These are phyloP conservation scores for Pulicaria dysenterica DNA, from an alignment of 129 eudicot genomes.

Conservation along the genomic window DNA sequence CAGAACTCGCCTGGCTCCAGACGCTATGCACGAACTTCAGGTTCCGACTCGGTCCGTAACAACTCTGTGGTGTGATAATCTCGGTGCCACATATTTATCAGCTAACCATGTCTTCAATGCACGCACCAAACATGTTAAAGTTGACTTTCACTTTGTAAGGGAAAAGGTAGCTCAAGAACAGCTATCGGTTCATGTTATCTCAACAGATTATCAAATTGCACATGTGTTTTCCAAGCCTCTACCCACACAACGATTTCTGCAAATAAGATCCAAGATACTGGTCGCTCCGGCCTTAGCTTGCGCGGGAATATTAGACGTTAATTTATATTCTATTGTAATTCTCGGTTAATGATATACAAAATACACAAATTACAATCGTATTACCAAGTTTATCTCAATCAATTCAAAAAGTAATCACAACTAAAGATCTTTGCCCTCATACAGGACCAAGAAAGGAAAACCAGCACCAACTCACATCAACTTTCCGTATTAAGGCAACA, in stretches of 20 bases:
- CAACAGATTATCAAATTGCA: no score
- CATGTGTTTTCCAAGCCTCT: no score
- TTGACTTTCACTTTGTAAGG: neutral
- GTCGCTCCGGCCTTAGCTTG: no score
- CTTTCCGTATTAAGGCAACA: neutral
- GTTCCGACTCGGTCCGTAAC: neutral
- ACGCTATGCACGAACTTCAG: neutral
- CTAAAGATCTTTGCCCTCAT: neutral
- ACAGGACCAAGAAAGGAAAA: constrained; percentile 16
- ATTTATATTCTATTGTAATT: no score
- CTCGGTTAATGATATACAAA: no score
- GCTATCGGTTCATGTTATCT: neutral
- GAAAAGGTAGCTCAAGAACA: neutral
- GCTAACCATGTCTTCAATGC: neutral
- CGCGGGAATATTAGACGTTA: no score
- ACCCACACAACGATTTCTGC: no score
- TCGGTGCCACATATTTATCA: neutral
- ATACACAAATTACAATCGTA: no score
- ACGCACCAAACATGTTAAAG: neutral
- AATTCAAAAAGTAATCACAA: constrained; percentile 4
- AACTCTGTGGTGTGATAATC: constrained; percentile 1
- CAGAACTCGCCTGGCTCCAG: neutral
- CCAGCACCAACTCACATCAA: neutral
- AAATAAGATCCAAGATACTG: no score
- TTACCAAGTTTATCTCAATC: neutral